These are phyloP conservation scores for Penicillium macrosclerotiorum DNA, from an alignment of 495 filamentous ascomycete species.

Conservation along the genomic window DNA sequence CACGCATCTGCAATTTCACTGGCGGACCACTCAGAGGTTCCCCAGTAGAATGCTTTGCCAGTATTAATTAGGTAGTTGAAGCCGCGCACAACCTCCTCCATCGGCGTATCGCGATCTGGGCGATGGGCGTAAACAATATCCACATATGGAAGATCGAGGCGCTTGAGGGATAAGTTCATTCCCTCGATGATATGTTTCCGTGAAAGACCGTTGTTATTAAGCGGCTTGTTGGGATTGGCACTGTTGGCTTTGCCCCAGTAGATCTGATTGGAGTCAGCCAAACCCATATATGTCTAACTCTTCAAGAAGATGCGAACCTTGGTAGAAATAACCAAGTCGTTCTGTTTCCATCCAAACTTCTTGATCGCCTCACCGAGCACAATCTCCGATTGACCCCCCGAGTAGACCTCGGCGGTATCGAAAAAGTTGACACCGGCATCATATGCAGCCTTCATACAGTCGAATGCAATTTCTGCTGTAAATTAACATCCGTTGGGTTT, in stretches of 20 bases:
- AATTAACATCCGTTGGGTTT: neutral
- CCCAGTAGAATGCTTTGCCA: slow-evolving; percentile 87
- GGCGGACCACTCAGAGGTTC: slow-evolving; percentile 83
- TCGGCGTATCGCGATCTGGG: slow-evolving; percentile 77
- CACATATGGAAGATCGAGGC: slow-evolving; percentile 68
- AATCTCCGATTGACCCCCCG: slow-evolving; percentile 66
- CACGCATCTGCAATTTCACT: slow-evolving; percentile 78
- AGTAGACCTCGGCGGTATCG: slow-evolving; percentile 46
- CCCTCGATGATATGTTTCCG: slow-evolving; percentile 84
- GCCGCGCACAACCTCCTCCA: slow-evolving; percentile 81
- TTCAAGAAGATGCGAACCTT: slow-evolving; percentile 66
- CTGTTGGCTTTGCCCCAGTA: slow-evolving; percentile 65
- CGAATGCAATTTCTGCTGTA: slow-evolving; percentile 54
- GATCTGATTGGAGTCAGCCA: slow-evolving; percentile 41
- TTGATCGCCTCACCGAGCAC: slow-evolving; percentile 72
- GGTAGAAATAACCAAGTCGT: slow-evolving; percentile 82
- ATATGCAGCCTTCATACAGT: slow-evolving; percentile 74
- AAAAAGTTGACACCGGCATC: slow-evolving; percentile 77
- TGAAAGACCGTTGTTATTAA: slow-evolving; percentile 75
- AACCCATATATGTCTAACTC: neutral
- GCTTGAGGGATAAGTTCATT: slow-evolving; percentile 58
- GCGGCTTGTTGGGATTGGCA: slow-evolving; percentile 56
- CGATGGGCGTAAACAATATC: slow-evolving; percentile 85
- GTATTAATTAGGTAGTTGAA: slow-evolving; percentile 79
- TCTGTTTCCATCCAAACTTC: slow-evolving; percentile 63